These are phyloP conservation scores for Coniochaeta hoffmannii DNA, from an alignment of 2,329 filamentous ascomycete species.

Conservation along the genomic window DNA sequence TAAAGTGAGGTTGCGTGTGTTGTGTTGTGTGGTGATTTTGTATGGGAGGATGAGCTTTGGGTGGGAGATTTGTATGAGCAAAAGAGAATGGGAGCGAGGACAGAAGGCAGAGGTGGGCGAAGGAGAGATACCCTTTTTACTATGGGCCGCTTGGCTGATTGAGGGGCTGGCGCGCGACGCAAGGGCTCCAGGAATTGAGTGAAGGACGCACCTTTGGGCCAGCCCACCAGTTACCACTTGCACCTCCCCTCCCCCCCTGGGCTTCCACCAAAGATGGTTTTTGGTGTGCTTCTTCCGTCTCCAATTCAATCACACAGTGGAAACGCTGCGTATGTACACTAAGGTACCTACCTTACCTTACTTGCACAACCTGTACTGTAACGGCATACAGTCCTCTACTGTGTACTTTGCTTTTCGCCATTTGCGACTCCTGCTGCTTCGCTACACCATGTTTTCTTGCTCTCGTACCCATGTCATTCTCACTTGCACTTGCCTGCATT, in stretches of 20 bases:
- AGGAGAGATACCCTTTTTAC: constrained; percentile 50
- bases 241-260: no score
- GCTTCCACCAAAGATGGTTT: no score
- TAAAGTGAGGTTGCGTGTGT: constrained; percentile 22
- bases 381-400: not conserved
- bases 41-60: constrained; percentile 53
- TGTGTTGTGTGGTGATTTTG: constrained; percentile 46
- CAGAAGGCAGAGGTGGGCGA: constrained; percentile 39
- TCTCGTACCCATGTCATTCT: no score
- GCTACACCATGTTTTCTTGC: not conserved
- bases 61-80: constrained; percentile 34
- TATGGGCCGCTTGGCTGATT: no score
- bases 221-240: no score
- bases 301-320: no score
- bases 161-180: constrained; percentile 55
- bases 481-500: no score
- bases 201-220: no score
- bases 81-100: constrained; percentile 31
- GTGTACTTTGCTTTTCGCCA: not conserved
- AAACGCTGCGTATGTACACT: no score
- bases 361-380: not conserved
- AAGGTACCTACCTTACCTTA: no score
- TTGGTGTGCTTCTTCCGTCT: not conserved
- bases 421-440: not conserved
- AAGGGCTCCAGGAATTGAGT: no score